A percentile compares a stretch with the other conserved stretches of the same genome.
Conservation (phyloP, 208 protist species). For the Leishmania guyanensis region DNA sequence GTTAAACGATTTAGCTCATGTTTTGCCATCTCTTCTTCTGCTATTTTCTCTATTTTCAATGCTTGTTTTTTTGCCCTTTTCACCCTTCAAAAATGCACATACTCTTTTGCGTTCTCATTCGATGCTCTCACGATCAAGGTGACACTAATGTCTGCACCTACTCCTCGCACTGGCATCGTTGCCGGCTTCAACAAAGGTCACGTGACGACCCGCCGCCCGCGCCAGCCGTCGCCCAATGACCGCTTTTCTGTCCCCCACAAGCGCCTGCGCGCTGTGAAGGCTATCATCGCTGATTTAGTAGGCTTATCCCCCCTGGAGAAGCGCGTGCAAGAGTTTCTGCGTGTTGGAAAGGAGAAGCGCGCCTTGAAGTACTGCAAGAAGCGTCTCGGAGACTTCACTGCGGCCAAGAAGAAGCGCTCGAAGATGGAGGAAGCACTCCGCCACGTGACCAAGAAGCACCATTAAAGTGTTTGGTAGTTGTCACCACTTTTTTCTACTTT, state of each 20-base stretch:
- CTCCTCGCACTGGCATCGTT: slow-evolving; percentile 88
- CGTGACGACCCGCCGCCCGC: slow-evolving; percentile 86
- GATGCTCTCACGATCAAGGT: slow-evolving; percentile 8
- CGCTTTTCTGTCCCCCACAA: slow-evolving; percentile 90
- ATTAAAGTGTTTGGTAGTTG: slow-evolving; percentile 11
- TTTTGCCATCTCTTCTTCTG: background rate
- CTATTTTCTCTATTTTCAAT: background rate
- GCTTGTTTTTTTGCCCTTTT: background rate
- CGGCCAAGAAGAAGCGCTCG: slow-evolving; percentile 92
- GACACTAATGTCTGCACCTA: slow-evolving; percentile 60
- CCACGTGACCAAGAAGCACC: slow-evolving; percentile 76
- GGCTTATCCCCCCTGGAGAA: slow-evolving; percentile 93
- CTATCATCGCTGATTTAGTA: slow-evolving; percentile 89
- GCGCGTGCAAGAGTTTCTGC: slow-evolving; percentile 94
- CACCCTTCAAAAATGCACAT: background rate
- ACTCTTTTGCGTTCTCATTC: background rate
- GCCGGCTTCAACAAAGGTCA: slow-evolving; percentile 94
- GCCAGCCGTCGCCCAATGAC: slow-evolving; percentile 74
- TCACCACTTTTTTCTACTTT: slow-evolving; percentile 26
- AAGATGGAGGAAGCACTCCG: slow-evolving; percentile 93
- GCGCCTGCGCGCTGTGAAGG: slow-evolving; percentile 90
- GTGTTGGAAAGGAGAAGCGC: slow-evolving; percentile 95
- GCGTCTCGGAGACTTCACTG: slow-evolving; percentile 88
- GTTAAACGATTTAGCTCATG: slow-evolving; percentile 4
- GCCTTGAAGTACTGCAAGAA: slow-evolving; percentile 95